A percentile compares a stretch with the other conserved stretches of the same genome.
Evolutionary conservation across 768 basidiomycete species (phyloP).

Genomic region (Mycena latifolia): DNA sequence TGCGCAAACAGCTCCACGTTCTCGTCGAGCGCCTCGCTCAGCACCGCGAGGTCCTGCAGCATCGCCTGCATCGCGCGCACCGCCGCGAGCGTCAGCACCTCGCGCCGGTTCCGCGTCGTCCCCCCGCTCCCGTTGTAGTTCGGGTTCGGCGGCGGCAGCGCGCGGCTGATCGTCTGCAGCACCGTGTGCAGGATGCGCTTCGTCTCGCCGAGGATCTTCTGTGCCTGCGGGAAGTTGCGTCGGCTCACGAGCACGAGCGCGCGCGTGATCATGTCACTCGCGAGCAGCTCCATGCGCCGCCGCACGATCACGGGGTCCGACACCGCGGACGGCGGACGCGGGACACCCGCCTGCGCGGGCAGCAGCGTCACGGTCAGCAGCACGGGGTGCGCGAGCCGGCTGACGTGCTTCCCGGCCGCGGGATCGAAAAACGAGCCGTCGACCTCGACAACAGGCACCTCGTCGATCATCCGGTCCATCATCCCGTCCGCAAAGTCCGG

Average conservation of each 20-base stretch:
- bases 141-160: slow-evolving; percentile 68
- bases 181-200: slow-evolving; percentile 94
- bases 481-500: slow-evolving; percentile 87
- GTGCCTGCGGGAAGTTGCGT: slow-evolving; percentile 91
- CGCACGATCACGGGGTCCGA: slow-evolving; percentile 94
- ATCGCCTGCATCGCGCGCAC: slow-evolving; percentile 89
- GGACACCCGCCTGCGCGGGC: slow-evolving; percentile 59
- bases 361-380: slow-evolving; percentile 94
- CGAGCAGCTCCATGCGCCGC: slow-evolving; percentile 95
- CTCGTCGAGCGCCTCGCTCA: slow-evolving; percentile 91
- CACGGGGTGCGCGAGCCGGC: slow-evolving; percentile 92
- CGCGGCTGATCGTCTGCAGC: slow-evolving; percentile 83
- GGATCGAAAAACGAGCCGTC: slow-evolving; percentile 98
- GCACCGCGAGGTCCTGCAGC: slow-evolving; percentile 86
- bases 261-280: slow-evolving; percentile 97
- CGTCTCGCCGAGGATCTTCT: slow-evolving; percentile 91
- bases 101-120: slow-evolving; percentile 81
- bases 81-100: slow-evolving; percentile 76
- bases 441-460: slow-evolving; percentile 96
- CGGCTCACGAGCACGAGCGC: slow-evolving; percentile 92
- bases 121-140: slow-evolving; percentile 49
- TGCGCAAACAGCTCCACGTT: slow-evolving; percentile 93
- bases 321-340: slow-evolving; percentile 58
- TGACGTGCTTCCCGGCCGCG: slow-evolving; percentile 82
- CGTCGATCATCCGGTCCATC: slow-evolving; percentile 98